phyloP scores from a whole-genome alignment of 2,329 filamentous ascomycete species.

The Colletotrichum tropicale region DNA sequence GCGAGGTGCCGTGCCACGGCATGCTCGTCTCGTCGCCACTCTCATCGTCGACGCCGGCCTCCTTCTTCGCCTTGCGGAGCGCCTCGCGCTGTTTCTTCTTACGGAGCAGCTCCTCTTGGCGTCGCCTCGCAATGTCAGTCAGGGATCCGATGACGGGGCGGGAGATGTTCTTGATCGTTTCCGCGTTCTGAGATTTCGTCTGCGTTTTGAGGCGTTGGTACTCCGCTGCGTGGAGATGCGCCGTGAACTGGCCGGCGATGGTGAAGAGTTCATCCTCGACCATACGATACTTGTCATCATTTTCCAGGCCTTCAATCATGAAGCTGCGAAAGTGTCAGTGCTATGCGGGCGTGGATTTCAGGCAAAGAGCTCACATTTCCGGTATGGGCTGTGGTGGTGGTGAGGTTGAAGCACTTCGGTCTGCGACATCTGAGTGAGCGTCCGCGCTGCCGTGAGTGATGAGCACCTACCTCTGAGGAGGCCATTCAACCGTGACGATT shows the following conservation, averaged over 20 bases:
- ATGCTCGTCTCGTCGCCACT: conserved; percentile 30
- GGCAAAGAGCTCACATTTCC: conserved; percentile 42
- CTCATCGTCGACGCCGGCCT: conserved; percentile 27
- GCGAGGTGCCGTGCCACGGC: conserved; percentile 34
- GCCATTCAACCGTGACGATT: neutral
- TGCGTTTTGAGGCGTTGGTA: conserved; percentile 70
- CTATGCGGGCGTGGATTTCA: neutral
- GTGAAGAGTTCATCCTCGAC: conserved; percentile 81
- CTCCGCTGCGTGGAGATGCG: conserved; percentile 78
- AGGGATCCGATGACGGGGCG: conserved; percentile 52
- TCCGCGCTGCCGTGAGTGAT: neutral
- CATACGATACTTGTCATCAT: conserved; percentile 81
- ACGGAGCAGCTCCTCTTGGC: conserved; percentile 37
- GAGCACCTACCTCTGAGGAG: neutral
- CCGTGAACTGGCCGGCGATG: conserved; percentile 72
- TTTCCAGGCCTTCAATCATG: conserved; percentile 68
- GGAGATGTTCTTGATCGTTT: conserved; percentile 54
- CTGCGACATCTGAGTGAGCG: conserved; percentile 4
- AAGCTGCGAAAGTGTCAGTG: conserved; percentile 41
- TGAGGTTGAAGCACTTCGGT: conserved; percentile 52
- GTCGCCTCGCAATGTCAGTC: conserved; percentile 37
- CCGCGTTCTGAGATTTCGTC: conserved; percentile 59
- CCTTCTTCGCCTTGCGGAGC: conserved; percentile 23
- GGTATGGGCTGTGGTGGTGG: conserved; percentile 52
- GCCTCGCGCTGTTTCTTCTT: conserved; percentile 38